These are phyloP conservation scores for Coniella lustricola DNA, from an alignment of 2,329 filamentous ascomycete genomes.

Conservation along the genomic window DNA sequence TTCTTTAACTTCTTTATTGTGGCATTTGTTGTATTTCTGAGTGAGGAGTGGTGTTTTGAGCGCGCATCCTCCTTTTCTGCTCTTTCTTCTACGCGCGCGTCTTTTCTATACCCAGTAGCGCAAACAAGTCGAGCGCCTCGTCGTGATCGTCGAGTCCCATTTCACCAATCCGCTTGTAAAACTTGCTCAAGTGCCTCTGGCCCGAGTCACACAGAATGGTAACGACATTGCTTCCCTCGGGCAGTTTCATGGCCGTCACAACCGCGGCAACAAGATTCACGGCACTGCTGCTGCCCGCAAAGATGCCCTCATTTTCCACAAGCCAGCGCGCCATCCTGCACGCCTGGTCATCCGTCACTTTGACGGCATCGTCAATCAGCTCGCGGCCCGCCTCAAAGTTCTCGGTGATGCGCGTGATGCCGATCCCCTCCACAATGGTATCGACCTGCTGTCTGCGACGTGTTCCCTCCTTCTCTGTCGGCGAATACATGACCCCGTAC, in stretches of 20 bases:
- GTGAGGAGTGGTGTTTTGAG: no score
- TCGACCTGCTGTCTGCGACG: conserved; percentile 86
- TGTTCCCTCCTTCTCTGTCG: conserved; percentile 85
- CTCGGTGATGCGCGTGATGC: conserved; percentile 86
- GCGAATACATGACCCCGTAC: conserved; percentile 92
- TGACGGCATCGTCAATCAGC: conserved; percentile 82
- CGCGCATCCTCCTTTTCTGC: no score
- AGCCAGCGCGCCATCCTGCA: conserved; percentile 92
- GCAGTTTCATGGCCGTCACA: conserved; percentile 56
- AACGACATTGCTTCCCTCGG: conserved; percentile 59
- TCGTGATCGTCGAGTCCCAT: conserved; percentile 58
- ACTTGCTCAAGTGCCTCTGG: conserved; percentile 75
- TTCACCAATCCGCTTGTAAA: conserved; percentile 68
- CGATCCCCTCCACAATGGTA: conserved; percentile 91
- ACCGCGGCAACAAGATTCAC: conserved; percentile 88
- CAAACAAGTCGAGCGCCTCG: conserved; percentile 40
- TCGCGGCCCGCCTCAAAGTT: conserved; percentile 87
- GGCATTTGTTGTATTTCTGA: no score
- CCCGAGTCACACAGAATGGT: conserved; percentile 82
- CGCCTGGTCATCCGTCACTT: conserved; percentile 83
- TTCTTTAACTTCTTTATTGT: no score
- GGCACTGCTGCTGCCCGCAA: conserved; percentile 89
- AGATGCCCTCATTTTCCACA: conserved; percentile 91
- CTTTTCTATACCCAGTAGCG: conserved; percentile 39
- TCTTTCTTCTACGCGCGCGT: neutral